Conservation (phyloP, 2,329 filamentous ascomycete species). For the Plenodomus lindquistii region DNA sequence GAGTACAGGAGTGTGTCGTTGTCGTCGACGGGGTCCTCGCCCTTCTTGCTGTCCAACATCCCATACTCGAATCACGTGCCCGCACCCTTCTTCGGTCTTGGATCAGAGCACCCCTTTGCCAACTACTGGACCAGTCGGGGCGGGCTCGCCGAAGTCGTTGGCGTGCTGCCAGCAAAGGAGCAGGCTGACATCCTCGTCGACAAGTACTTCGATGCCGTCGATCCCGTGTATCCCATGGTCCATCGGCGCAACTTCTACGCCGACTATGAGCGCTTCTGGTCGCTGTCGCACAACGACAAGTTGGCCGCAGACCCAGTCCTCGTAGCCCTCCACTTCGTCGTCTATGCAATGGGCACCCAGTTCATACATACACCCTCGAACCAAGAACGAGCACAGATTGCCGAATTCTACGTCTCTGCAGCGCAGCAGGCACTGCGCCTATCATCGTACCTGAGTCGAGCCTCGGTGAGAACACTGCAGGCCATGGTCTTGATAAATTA, state of each 20-base stretch:
- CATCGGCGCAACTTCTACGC: constrained; percentile 75
- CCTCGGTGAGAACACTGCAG: constrained; percentile 73
- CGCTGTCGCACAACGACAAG: constrained; percentile 61
- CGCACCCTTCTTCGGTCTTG: constrained; percentile 80
- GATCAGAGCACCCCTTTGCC: constrained; percentile 76
- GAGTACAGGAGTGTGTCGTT: constrained; percentile 40
- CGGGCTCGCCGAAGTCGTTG: constrained; percentile 73
- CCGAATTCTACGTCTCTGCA: constrained; percentile 80
- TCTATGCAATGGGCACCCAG: constrained; percentile 78
- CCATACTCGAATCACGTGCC: constrained; percentile 71
- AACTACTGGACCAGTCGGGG: constrained; percentile 85
- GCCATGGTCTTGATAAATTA: constrained; percentile 83
- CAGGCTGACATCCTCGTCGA: constrained; percentile 71
- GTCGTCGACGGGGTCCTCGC: constrained; percentile 49
- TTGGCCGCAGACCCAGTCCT: constrained; percentile 67
- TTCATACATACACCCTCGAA: constrained; percentile 65
- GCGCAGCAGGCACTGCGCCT: constrained; percentile 77
- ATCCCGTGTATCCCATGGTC: constrained; percentile 81
- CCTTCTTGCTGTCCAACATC: constrained; percentile 69
- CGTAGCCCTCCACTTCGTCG: constrained; percentile 73
- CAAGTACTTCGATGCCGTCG: constrained; percentile 64
- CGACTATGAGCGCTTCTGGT: constrained; percentile 80
- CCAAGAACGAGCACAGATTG: constrained; percentile 70
- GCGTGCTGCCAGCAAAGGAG: constrained; percentile 73
- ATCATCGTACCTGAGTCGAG: constrained; percentile 75